phyloP scores from a whole-genome alignment of 2,329 filamentous ascomycete species.

The Fusarium temperatum region DNA sequence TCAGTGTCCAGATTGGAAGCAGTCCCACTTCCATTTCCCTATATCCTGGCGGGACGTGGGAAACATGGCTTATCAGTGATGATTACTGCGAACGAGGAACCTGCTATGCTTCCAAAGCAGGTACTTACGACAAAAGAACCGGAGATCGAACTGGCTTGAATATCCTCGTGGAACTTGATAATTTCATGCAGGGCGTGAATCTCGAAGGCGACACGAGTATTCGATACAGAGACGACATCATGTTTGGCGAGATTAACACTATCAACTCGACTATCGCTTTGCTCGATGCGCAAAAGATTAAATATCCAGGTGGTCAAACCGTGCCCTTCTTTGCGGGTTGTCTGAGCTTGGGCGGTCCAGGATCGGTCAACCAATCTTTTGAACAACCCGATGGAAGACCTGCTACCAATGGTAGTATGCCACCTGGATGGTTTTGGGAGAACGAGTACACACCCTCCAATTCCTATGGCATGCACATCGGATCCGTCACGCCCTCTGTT shows the following conservation, averaged over 20 bases:
- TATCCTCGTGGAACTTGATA: not conserved
- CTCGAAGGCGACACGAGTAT: not conserved
- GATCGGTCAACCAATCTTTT: not conserved
- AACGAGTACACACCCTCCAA: not conserved
- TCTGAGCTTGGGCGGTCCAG: not conserved
- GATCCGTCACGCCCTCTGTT: not conserved
- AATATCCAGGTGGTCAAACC: not conserved
- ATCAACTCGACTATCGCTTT: not conserved
- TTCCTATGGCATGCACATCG: constrained; percentile 3
- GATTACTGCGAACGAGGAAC: not conserved
- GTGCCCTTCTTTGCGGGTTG: not conserved
- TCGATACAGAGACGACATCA: not conserved
- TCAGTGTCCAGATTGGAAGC: not conserved
- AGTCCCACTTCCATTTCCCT: not conserved
- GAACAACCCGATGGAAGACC: not conserved
- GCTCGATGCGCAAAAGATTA: not conserved
- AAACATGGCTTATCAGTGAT: constrained; percentile 6
- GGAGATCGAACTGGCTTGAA: not conserved
- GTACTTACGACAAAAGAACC: not conserved
- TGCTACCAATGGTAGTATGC: not conserved
- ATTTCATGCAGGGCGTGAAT: not conserved
- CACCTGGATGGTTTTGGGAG: constrained; percentile 2
- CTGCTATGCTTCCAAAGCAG: constrained; percentile 5
- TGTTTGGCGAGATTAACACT: not conserved
- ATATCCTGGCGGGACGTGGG: constrained; percentile 2